phyloP scores from a whole-genome alignment of 1,139 yeast genomes.

The Yamadazyma friedrichii region DNA sequence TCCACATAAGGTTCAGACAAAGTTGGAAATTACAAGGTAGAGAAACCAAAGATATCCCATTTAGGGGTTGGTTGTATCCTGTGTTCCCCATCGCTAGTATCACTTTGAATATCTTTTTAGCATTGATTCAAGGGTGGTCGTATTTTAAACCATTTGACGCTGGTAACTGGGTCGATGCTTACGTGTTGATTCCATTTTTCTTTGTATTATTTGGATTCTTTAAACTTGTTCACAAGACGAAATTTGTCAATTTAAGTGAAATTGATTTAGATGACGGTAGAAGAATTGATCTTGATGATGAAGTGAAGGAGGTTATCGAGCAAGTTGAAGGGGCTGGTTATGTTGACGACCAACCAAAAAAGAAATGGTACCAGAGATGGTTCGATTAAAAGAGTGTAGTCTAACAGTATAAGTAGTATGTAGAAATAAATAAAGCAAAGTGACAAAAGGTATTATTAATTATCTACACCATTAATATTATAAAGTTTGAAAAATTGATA shows the following conservation, averaged over 20 bases:
- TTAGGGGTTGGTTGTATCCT: conserved; percentile 54
- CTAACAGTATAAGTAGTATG: no score
- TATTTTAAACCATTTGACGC: conserved; percentile 60
- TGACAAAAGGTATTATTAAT: conserved; percentile 16
- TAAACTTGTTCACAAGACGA: conserved; percentile 42
- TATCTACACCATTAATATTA: conserved; percentile 40
- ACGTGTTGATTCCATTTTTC: conserved; percentile 61
- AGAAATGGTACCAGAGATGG: no score
- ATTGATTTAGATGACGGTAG: conserved; percentile 49
- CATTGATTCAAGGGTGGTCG: conserved; percentile 70
- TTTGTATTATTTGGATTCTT: conserved; percentile 31
- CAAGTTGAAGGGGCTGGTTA: background rate
- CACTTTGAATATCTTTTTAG: conserved; percentile 50
- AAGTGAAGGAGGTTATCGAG: background rate
- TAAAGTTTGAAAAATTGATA: conserved; percentile 51
- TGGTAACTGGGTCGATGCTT: conserved; percentile 62
- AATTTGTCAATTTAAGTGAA: conserved; percentile 38
- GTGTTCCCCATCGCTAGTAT: conserved; percentile 52
- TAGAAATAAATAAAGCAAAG: background rate
- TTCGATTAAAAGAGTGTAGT: no score
- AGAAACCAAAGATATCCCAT: conserved; percentile 50
- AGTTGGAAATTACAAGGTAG: conserved; percentile 49
- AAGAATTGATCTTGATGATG: conserved; percentile 29
- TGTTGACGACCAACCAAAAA: no score
- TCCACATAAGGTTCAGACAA: conserved; percentile 50